Percentiles rank a stretch among this genome's conserved stretches.
phyloP scores from a whole-genome alignment of 148 eudicot genomes.

The Nyssa sinensis region DNA sequence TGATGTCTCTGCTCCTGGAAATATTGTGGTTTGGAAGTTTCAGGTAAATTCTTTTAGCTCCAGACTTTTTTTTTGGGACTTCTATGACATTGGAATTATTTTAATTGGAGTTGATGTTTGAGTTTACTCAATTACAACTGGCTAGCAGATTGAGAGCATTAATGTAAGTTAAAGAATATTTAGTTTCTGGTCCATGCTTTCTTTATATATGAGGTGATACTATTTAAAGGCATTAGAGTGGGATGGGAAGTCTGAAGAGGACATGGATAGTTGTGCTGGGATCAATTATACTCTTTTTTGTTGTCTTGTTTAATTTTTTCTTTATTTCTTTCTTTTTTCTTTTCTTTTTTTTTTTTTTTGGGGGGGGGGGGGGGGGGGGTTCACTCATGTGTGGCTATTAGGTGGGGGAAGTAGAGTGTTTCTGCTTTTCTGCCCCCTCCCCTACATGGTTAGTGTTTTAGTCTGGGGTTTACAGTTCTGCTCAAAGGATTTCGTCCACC shows the following conservation, averaged over 20 bases:
- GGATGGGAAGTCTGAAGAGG: neutral
- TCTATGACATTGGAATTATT: no score
- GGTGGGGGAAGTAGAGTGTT: neutral
- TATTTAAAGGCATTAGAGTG: neutral
- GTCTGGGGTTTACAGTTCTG: neutral
- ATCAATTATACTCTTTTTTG: neutral
- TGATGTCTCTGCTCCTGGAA: constrained; percentile 24
- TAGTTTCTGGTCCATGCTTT: neutral
- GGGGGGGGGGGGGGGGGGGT: no score
- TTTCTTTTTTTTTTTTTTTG: neutral
- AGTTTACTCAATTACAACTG: neutral
- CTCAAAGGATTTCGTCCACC: neutral
- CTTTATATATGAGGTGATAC: no score
- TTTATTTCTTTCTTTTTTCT: no score
- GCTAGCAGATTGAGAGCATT: neutral
- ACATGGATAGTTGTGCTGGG: neutral
- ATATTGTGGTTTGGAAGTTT: constrained; percentile 13
- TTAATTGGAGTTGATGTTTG: neutral
- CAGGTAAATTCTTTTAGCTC: neutral
- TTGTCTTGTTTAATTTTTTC: no score
- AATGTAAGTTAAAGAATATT: neutral
- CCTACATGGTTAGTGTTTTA: no score
- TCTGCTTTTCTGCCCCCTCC: neutral
- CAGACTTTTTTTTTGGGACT: neutral
- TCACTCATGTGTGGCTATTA: no score